Conservation (phyloP, 768 basidiomycete genomes). For the Lactarius vividus region DNA sequence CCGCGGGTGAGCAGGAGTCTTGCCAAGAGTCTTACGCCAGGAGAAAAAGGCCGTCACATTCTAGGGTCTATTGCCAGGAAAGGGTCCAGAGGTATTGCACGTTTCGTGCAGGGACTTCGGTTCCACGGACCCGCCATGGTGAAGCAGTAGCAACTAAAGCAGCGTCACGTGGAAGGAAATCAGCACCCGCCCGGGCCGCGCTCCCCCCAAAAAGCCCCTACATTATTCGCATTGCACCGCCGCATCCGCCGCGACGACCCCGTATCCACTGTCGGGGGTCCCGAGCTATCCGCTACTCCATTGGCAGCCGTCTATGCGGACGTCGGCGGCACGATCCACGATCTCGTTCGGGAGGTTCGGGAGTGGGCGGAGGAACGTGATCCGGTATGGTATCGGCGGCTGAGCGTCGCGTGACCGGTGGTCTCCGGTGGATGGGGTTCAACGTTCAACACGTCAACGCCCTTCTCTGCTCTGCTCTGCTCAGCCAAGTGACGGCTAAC, state of each 20-base stretch:
- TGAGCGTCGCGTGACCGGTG: constrained; percentile 37
- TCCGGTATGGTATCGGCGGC: constrained; percentile 59
- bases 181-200: too few species aligned
- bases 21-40: too few species aligned
- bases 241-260: constrained; percentile 53
- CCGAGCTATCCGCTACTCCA: neutral
- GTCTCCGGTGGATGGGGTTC: constrained; percentile 42
- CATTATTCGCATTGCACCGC: constrained; percentile 51
- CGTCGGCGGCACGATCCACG: constrained; percentile 23
- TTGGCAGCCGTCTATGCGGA: constrained; percentile 25
- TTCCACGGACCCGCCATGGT: too few species aligned
- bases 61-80: too few species aligned
- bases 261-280: constrained; percentile 29
- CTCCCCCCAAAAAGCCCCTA: too few species aligned
- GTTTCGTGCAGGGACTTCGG: too few species aligned
- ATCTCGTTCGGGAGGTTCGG: constrained; percentile 23
- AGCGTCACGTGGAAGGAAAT: too few species aligned
- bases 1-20: too few species aligned
- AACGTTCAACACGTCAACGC: constrained; percentile 59
- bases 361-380: constrained; percentile 32
- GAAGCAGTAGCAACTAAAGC: too few species aligned
- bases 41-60: too few species aligned
- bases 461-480: constrained; percentile 22
- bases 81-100: too few species aligned
- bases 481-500: neutral